Evolutionary conservation across 768 basidiomycete species (phyloP).

Genomic region (Cyclocybe aegerita): DNA sequence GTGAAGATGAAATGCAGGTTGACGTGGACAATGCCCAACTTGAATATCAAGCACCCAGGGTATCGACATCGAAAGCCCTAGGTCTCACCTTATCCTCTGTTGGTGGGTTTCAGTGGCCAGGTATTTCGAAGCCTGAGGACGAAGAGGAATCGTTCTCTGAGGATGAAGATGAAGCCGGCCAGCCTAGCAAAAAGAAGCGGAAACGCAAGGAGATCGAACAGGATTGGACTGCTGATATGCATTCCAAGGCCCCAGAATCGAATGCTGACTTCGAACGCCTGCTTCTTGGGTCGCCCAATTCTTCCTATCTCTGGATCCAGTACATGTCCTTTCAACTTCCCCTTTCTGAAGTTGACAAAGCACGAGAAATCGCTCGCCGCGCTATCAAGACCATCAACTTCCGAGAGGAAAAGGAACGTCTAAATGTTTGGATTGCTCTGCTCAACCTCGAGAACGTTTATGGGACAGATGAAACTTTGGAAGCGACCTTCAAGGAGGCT

Average conservation of each 20-base stretch:
- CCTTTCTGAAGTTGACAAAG: slow-evolving; percentile 95
- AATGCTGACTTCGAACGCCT: slow-evolving; percentile 93
- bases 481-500: slow-evolving; percentile 87
- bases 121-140: slow-evolving; percentile 31
- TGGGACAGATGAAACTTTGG: slow-evolving; percentile 80
- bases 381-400: slow-evolving; percentile 89
- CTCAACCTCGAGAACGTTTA: slow-evolving; percentile 94
- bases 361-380: slow-evolving; percentile 80
- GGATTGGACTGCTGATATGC: slow-evolving; percentile 87
- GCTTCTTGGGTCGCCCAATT: slow-evolving; percentile 92
- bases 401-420: slow-evolving; percentile 92
- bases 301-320: slow-evolving; percentile 97
- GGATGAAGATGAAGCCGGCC: slow-evolving; percentile 45
- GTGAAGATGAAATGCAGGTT: slow-evolving; percentile 21
- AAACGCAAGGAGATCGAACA: slow-evolving; percentile 72
- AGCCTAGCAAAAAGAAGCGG: slow-evolving; percentile 54
- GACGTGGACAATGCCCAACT: background rate
- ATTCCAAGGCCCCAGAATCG: slow-evolving; percentile 82
- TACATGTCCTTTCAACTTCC: slow-evolving; percentile 99
- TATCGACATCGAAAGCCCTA: slow-evolving; percentile 15
- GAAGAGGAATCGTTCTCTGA: slow-evolving; percentile 42
- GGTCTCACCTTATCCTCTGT: slow-evolving; percentile 48
- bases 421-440: slow-evolving; percentile 97
- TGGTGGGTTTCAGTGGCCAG: slow-evolving; percentile 75
- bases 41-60: background rate